Conservation (phyloP, 2,329 filamentous ascomycete genomes). For the Chaetomiaceae sp. region DNA sequence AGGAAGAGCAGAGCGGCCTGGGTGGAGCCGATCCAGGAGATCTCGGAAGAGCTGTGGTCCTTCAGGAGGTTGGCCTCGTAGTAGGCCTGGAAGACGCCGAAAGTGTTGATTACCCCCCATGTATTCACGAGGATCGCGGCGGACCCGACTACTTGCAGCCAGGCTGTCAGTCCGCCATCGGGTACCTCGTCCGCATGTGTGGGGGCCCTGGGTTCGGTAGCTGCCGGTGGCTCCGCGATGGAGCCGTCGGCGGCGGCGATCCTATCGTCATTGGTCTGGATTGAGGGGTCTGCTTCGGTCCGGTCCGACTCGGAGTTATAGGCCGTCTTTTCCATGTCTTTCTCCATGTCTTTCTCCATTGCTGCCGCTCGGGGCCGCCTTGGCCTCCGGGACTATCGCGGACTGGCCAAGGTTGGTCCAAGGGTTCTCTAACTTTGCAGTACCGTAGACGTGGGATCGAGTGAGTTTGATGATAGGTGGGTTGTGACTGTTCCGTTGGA, state of each 20-base stretch:
- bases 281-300: conserved; percentile 10
- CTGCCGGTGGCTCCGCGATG: too few relatives aligned
- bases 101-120: conserved; percentile 42
- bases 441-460: too few relatives aligned
- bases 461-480: too few relatives aligned
- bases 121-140: conserved; percentile 36
- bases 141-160: conserved; percentile 39
- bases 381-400: background rate
- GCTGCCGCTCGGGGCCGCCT: background rate
- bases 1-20: conserved; percentile 44
- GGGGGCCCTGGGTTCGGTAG: background rate
- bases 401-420: too few relatives aligned
- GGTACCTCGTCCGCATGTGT: conserved; percentile 18
- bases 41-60: conserved; percentile 34
- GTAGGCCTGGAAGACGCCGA: conserved; percentile 44
- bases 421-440: too few relatives aligned
- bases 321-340: conserved; percentile 1
- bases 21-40: conserved; percentile 45
- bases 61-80: conserved; percentile 37
- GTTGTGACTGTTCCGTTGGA: too few relatives aligned
- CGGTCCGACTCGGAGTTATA: conserved; percentile 20
- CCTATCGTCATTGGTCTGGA: background rate
- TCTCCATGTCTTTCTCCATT: conserved; percentile 15
- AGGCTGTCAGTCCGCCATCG: conserved; percentile 37
- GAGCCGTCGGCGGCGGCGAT: background rate